A percentile compares a stretch with the other conserved stretches of the same genome.
phyloP scores from a whole-genome alignment of 2,329 filamentous ascomycete species.

The Microsporum ferrugineum region DNA sequence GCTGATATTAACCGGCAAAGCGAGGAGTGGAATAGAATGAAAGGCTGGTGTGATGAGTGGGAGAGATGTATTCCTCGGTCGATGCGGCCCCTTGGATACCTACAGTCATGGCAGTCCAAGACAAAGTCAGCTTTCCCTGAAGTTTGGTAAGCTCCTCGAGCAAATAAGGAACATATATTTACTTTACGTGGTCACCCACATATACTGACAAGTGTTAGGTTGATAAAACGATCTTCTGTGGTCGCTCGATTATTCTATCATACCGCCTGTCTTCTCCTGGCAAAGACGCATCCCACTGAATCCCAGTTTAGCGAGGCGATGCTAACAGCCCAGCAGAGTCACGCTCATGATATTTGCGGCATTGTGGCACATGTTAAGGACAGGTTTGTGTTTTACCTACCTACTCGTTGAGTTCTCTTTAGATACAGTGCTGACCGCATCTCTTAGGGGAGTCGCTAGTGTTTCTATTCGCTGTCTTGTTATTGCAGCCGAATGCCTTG shows the following conservation, averaged over 20 bases:
- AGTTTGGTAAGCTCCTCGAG: constrained; percentile 53
- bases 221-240: constrained; percentile 70
- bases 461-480: constrained; percentile 69
- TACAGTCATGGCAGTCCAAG: constrained; percentile 55
- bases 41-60: constrained; percentile 73
- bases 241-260: constrained; percentile 82
- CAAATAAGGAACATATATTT: not conserved
- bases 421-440: not conserved
- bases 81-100: constrained; percentile 75
- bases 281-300: constrained; percentile 63
- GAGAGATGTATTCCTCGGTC: constrained; percentile 64
- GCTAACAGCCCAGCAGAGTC: constrained; percentile 56
- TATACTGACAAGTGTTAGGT: constrained; percentile 38
- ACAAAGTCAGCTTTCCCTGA: constrained; percentile 71
- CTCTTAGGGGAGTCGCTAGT: constrained; percentile 54
- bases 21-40: constrained; percentile 69
- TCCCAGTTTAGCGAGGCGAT: constrained; percentile 53
- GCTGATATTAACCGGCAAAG: constrained; percentile 52
- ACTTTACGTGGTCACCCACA: not conserved
- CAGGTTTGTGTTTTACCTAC: constrained; percentile 33
- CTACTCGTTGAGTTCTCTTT: not conserved
- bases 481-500: constrained; percentile 63
- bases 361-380: constrained; percentile 80
- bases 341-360: constrained; percentile 77
- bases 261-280: constrained; percentile 68